Conservation (phyloP, 139 green algal species). For the Chlamydomonas incerta region DNA sequence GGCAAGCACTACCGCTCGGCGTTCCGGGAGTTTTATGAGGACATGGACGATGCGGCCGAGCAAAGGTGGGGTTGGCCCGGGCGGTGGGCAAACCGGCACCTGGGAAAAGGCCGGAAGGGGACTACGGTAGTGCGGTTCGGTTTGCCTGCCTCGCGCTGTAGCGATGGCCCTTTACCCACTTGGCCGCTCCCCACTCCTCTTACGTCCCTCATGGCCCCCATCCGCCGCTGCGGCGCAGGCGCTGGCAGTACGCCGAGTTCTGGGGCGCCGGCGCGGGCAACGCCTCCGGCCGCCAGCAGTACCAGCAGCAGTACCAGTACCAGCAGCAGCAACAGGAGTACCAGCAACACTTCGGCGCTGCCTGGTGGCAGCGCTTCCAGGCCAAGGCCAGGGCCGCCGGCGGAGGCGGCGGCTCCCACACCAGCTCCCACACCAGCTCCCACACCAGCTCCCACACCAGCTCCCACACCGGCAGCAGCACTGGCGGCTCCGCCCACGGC, state of each 20-base stretch:
- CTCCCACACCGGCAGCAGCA: background rate
- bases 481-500: background rate
- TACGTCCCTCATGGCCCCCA: too few species aligned
- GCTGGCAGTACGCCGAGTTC: background rate
- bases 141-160: too few species aligned
- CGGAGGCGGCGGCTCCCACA: background rate
- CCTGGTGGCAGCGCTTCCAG: conserved; percentile 44
- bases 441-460: background rate
- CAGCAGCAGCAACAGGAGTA: too few species aligned
- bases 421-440: background rate
- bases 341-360: conserved; percentile 2
- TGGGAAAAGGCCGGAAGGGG: too few species aligned
- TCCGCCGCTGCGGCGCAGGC: too few species aligned
- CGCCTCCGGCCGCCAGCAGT: background rate
- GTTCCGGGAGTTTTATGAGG: background rate
- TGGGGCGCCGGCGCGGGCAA: background rate
- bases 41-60: background rate
- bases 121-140: too few species aligned
- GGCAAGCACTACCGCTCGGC: conserved; percentile 13
- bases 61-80: background rate
- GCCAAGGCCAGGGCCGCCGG: background rate
- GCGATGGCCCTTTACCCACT: too few species aligned
- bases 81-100: too few species aligned
- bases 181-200: too few species aligned
- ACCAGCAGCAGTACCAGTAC: background rate